Evolutionary conservation across 768 basidiomycete species (phyloP).

Genomic region (Austroboletus festivus): DNA sequence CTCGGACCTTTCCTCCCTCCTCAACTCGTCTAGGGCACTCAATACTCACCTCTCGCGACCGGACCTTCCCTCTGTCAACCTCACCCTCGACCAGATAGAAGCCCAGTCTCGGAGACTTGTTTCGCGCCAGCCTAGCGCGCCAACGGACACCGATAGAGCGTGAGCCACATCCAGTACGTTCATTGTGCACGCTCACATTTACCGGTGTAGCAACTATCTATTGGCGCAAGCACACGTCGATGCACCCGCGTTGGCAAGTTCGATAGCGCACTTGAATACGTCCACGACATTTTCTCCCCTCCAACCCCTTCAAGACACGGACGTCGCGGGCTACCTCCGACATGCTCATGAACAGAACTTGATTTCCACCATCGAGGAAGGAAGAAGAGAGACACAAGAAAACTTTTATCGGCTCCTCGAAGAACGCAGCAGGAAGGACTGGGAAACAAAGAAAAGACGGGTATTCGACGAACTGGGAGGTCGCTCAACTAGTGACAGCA

Average conservation of each 20-base stretch:
- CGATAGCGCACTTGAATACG: constrained; percentile 81
- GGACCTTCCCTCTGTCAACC: constrained; percentile 83
- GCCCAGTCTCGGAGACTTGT: constrained; percentile 85
- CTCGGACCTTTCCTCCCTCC: constrained; percentile 65
- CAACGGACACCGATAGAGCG: constrained; percentile 73
- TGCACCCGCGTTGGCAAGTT: constrained; percentile 78
- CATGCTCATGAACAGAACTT: constrained; percentile 94
- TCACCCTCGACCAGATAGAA: constrained; percentile 94
- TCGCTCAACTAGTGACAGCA: constrained; percentile 53
- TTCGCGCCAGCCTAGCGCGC: constrained; percentile 60
- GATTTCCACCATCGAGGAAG: constrained; percentile 91
- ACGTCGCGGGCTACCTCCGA: constrained; percentile 91
- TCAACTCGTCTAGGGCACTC: constrained; percentile 68
- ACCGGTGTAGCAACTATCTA: constrained; percentile 68
- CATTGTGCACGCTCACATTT: constrained; percentile 7
- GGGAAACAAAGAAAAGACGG: constrained; percentile 87
- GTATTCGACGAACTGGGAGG: constrained; percentile 89
- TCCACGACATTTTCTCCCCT: constrained; percentile 81
- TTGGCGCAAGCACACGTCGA: constrained; percentile 94
- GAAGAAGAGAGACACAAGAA: constrained; percentile 77
- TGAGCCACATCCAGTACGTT: constrained; percentile 35
- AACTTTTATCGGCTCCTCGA: constrained; percentile 82
- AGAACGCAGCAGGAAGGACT: constrained; percentile 70
- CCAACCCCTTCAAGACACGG: constrained; percentile 92
- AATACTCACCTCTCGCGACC: constrained; percentile 74